Percentiles rank a stretch among this genome's conserved stretches.
These are phyloP conservation scores for Tulasnella sp. DNA, from an alignment of 768 basidiomycete genomes.

Conservation along the genomic window DNA sequence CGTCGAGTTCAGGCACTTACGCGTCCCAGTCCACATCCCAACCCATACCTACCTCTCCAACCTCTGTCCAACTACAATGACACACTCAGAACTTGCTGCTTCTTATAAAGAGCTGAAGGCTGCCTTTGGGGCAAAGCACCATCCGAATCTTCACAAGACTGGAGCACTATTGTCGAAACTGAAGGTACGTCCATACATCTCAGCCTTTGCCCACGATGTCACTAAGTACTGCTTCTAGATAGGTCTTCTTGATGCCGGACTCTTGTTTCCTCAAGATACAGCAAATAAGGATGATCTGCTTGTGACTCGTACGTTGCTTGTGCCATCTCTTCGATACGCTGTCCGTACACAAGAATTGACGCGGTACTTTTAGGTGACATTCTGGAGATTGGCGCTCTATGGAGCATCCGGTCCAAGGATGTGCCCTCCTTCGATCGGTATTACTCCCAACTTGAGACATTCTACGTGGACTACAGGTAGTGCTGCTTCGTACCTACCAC, in stretches of 20 bases:
- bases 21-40: constrained; percentile 15
- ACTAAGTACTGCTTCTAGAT: constrained; percentile 35
- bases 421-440: constrained; percentile 92
- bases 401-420: constrained; percentile 80
- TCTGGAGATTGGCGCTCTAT: constrained; percentile 90
- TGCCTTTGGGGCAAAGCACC: constrained; percentile 52
- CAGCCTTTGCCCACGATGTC: not conserved
- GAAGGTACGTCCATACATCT: constrained; percentile 41
- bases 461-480: constrained; percentile 77
- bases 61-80: constrained; percentile 30
- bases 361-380: constrained; percentile 58
- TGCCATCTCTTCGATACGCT: not conserved
- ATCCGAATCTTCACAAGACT: constrained; percentile 58
- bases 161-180: constrained; percentile 54
- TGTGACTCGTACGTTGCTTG: constrained; percentile 51
- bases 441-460: constrained; percentile 80
- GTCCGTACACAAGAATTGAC: too few relatives aligned
- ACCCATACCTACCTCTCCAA: constrained; percentile 14
- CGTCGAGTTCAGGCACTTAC: constrained; percentile 11
- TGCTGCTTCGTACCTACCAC: too few relatives aligned
- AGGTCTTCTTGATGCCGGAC: constrained; percentile 62
- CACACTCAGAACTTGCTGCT: constrained; percentile 40
- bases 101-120: constrained; percentile 57
- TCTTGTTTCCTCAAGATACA: constrained; percentile 61
- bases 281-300: constrained; percentile 55